Evolutionary conservation across 1,284 basidiomycete genomes (phyloP), one percentile per base, ranked within the genome.

Genomic region (Puccinia coronata): DNA sequence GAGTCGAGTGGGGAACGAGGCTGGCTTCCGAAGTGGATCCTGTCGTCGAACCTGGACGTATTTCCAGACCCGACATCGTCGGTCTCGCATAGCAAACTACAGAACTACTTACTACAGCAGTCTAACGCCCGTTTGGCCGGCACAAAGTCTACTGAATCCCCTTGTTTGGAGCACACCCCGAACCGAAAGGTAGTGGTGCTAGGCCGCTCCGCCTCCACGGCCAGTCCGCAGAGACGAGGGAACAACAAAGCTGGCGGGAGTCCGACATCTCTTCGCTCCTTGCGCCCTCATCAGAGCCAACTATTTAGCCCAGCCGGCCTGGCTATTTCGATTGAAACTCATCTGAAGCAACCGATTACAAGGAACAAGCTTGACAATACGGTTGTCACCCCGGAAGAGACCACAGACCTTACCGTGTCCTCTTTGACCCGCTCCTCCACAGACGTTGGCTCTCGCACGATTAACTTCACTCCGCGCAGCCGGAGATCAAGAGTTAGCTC

Each of bases 21-120:
- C 23, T 80, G 79, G 79, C 41, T 57, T 65, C 79, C 79, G 23
- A 73, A 63, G 70, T 80, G 79, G 79, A 80, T 80, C 55, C 55
- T 80, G 11, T 71, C 55, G 2, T 3, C 55, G 12, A 80, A 80
- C 41, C 65, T 71, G 8, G 53, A 80, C 23, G 67, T 80, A 20
- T 59, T 80, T 34, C 43, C 67, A 1, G 36, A 53, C 43, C 63
- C 49, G 11, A 12, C 6, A 9, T 69, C 49, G 9, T 39, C 41
- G 36, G 65, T 23, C 23, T 43, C 49, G 9, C 49, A 70, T 18
- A 59, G 43, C 67, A 71, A 80, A 23, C 53, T 70, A 23, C 77
- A 80, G 69, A 59, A 25, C 8, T 70, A 71, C 55, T 28, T 71
- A 18, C 36, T 57, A 9, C 49, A 71, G 39, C 61, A 59, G 57